Evolutionary conservation across 2,329 filamentous ascomycete genomes (phyloP), one percentile per base, ranked within the genome.

Genomic region (Didymella glomerata): DNA sequence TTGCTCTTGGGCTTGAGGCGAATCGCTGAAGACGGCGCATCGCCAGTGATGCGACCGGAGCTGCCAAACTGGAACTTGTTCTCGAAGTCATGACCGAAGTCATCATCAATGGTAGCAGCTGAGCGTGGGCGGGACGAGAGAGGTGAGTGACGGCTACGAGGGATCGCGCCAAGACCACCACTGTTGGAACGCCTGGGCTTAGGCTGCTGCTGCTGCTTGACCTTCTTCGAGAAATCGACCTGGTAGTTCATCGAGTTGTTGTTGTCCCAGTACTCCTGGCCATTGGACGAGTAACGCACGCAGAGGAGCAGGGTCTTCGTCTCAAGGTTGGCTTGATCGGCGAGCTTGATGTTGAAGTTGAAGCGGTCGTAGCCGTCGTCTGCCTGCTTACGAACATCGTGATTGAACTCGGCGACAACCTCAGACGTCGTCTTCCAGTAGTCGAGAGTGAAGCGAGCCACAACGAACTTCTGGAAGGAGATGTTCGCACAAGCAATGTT

Each of bases 361-460:
- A 99, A 99, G 38, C 92, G 87, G 76, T 99, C 95, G 68, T 90
- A 89, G 47, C 89, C 88, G 67, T 90, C 84, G 22, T 86, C 80
- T 3, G 81, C 81, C 41, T 90, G 86, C 66, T 87, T 86, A 42
- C 88, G 86, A 45, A 94, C 85, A 78, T 95, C 91, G 62, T 91
- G 86, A 75, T 88, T 89, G 80, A 87, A 99, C 70, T 97, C 93
- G n/a, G 92, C 94, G 36, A 85, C 84, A 1, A 98, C 90, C 75
- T 99, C 95, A 0, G 95, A 99, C 0, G 93, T 96, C 0, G 95
- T 99, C 84, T 96, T 97, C 95, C 95, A 99, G 80, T 96, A 95
- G 77, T 99, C 95, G 46, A 97, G 85, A 0, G 95, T 99, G 77
- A 99, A 99, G 49, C 95, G 88, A 76, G 92, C 94, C n/a, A 90